Base-by-base conservation (phyloP, 129 eudicot species). In the Glebionis coronaria region DNA sequence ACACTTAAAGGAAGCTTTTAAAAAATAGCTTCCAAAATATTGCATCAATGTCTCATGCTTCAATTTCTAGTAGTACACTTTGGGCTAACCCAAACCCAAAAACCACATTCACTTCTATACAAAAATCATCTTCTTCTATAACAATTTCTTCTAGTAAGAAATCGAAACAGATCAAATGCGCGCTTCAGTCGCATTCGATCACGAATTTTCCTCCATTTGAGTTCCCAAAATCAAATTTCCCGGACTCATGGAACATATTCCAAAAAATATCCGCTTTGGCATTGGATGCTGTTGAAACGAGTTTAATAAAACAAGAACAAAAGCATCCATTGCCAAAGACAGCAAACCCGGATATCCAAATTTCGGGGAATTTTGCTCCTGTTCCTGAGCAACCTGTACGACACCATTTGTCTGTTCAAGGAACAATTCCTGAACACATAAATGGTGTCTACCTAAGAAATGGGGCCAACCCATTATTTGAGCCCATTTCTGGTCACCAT, bases 221-320 rank as follows among this genome's bases (percentile, higher is more conserved):
- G 56, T 61, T 56, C 13, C 62, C 76, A 29, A 61, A 63, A 23
- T 60, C 74, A 3, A 49, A 9, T 0, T 1, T 38, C 2, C 71
- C 75, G 5, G 54, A 63, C 13, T 46, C 78, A 13, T 88, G 88
- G 96, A 88, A 85, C 42, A 21, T 85, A 12, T 56, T 88, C 2
- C 96, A 88, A 27, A 85, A 69, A 49, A 60, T 83, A 7, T 87
- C 89, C 0, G 82, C 96, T 12, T 71, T 69, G 57, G 84, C 96
- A 7, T 75, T 88, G 31, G 87, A 88, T 56, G 82, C 81, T 1
- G 74, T 88, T n/a, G 96, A 88, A 28, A 70, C 60, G 13, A 68
- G 80, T 6, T 65, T 88, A 20, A 56, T 70, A 5, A 52, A 78
- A 28, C 68, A 66, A 1, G 96, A 88, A 65, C 72, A 69, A 46